These are phyloP conservation scores for Spatholobus suberectus DNA, from an alignment of 306 rosid species.

Conservation along the genomic window DNA sequence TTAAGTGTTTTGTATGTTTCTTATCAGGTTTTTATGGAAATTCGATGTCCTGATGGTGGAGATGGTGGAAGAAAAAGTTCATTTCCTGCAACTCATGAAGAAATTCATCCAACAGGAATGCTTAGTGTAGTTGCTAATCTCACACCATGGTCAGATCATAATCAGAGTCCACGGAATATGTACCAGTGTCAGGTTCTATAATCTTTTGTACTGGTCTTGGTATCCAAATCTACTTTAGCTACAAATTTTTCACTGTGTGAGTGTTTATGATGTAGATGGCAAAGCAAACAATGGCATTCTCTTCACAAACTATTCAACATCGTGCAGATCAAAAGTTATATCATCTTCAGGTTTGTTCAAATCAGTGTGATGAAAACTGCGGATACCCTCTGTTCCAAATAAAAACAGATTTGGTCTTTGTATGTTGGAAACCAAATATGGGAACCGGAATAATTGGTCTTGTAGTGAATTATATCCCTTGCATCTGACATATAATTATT, in stretches of 20 bases:
- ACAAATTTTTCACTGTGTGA: constrained; percentile 21
- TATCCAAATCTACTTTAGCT: constrained; percentile 9
- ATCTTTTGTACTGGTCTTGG: constrained; percentile 3
- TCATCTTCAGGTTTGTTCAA: constrained; percentile 84
- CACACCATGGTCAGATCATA: constrained; percentile 98
- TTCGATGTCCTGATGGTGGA: constrained; percentile 91
- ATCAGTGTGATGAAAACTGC: constrained; percentile 30
- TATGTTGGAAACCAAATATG: constrained; percentile 22
- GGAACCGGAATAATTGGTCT: constrained; percentile 2
- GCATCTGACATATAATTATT: constrained; percentile 1
- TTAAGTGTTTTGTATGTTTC: neutral
- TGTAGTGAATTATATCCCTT: constrained; percentile 12
- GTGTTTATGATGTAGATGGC: constrained; percentile 74
- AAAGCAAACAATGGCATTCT: constrained; percentile 97
- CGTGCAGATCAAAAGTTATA: constrained; percentile 96
- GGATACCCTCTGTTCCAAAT: neutral
- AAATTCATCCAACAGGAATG: constrained; percentile 97
- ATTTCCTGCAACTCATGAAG: constrained; percentile 96
- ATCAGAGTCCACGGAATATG: constrained; percentile 99
- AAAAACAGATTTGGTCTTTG: neutral
- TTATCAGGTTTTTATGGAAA: constrained; percentile 89
- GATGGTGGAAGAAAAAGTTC: constrained; percentile 87
- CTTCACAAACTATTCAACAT: constrained; percentile 75
- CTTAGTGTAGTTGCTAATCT: constrained; percentile 95
- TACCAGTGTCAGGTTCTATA: constrained; percentile 92